phyloP scores from a whole-genome alignment of 1,139 yeast species.

The Candida freyschussii region DNA sequence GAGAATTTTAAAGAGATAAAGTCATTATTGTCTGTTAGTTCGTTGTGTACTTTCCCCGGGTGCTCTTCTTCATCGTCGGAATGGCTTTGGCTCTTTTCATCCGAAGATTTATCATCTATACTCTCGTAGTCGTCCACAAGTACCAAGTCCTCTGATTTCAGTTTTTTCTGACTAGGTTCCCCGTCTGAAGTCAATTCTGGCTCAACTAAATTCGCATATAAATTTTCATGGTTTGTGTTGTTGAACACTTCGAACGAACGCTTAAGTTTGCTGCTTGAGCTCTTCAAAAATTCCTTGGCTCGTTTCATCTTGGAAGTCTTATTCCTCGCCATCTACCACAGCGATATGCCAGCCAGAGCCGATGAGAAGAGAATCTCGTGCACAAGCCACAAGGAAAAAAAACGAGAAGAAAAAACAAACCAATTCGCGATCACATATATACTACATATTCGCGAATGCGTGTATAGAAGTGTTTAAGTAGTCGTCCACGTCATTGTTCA shows the following conservation, averaged over 20 bases:
- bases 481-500: too few species aligned
- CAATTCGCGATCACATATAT: too few species aligned
- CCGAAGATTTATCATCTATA: constrained; percentile 7
- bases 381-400: too few species aligned
- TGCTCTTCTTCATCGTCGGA: constrained; percentile 7
- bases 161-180: constrained; percentile 5
- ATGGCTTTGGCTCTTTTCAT: constrained; percentile 3
- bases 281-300: constrained; percentile 12
- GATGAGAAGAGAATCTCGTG: too few species aligned
- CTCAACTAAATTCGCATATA: constrained; percentile 18
- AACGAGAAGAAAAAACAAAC: too few species aligned
- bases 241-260: constrained; percentile 22
- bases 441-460: too few species aligned
- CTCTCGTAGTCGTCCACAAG: constrained; percentile 11
- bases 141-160: constrained; percentile 7
- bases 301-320: constrained; percentile 9
- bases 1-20: constrained; percentile 59
- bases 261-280: constrained; percentile 9
- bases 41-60: constrained; percentile 20
- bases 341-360: too few species aligned
- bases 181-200: too few species aligned
- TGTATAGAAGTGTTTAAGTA: too few species aligned
- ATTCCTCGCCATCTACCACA: too few species aligned
- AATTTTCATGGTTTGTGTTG: constrained; percentile 22
- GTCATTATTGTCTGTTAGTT: constrained; percentile 47